Conservation (phyloP, 2,329 filamentous ascomycete genomes). For the Botryotinia narcissicola region DNA sequence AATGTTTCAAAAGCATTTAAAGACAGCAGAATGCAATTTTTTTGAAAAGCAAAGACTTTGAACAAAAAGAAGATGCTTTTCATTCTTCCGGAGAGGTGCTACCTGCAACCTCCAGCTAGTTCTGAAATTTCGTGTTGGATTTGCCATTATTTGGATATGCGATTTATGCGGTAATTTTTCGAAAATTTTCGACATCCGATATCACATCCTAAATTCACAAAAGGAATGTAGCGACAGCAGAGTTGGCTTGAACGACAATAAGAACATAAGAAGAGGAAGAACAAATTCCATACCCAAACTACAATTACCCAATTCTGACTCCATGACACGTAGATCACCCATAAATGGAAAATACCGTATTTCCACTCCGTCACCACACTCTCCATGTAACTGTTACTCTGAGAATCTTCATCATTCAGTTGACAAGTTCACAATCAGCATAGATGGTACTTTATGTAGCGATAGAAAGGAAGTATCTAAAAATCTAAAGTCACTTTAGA, state of each 20-base stretch:
- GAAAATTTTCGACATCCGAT: accelerated
- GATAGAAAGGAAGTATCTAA: neutral
- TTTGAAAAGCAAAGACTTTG: too few relatives aligned
- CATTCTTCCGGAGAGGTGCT: too few relatives aligned
- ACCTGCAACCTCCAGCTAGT: too few relatives aligned
- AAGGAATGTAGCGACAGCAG: neutral
- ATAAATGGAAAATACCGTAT: neutral
- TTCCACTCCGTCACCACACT: neutral
- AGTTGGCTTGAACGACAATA: accelerated
- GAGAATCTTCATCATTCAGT: neutral
- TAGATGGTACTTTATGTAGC: accelerated
- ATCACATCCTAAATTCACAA: neutral
- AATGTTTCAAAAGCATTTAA: too few relatives aligned
- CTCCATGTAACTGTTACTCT: accelerated
- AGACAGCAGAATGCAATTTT: too few relatives aligned
- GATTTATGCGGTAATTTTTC: accelerated
- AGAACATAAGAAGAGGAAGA: accelerated
- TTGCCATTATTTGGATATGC: too few relatives aligned
- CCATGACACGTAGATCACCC: neutral
- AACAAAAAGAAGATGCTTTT: too few relatives aligned
- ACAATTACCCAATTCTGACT: neutral
- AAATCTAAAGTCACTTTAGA: neutral
- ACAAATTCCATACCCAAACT: accelerated
- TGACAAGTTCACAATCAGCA: accelerated
- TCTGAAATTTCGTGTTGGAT: too few relatives aligned